These are phyloP conservation scores for Evernia prunastri DNA, from an alignment of 495 filamentous ascomycete species.

Conservation along the genomic window DNA sequence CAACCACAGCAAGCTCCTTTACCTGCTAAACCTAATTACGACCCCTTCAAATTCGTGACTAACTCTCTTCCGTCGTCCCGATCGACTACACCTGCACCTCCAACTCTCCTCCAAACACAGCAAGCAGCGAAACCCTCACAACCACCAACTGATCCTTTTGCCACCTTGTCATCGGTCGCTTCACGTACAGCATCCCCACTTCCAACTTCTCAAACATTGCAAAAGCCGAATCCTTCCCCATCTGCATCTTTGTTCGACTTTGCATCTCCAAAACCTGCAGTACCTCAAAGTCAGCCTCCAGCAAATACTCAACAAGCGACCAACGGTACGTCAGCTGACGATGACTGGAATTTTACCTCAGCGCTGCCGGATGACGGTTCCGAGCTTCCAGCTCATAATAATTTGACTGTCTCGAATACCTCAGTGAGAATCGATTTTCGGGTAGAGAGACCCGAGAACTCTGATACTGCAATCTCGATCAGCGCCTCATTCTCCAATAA, in stretches of 20 bases:
- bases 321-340: slow-evolving; percentile 43
- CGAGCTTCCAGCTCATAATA: slow-evolving; percentile 48
- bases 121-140: slow-evolving; percentile 37
- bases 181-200: slow-evolving; percentile 41
- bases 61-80: slow-evolving; percentile 42
- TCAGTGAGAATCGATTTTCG: slow-evolving; percentile 49
- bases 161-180: slow-evolving; percentile 55
- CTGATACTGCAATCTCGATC: slow-evolving; percentile 44
- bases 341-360: slow-evolving; percentile 93
- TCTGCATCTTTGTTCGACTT: slow-evolving; percentile 44
- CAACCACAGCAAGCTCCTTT: slow-evolving; percentile 35
- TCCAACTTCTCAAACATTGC: slow-evolving; percentile 26
- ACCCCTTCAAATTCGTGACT: slow-evolving; percentile 51
- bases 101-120: slow-evolving; percentile 31
- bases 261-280: slow-evolving; percentile 24
- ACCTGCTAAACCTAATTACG: slow-evolving; percentile 49
- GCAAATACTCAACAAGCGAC: slow-evolving; percentile 21
- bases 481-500: slow-evolving; percentile 71
- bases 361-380: slow-evolving; percentile 63
- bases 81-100: slow-evolving; percentile 42
- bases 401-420: slow-evolving; percentile 54
- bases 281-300: slow-evolving; percentile 18
- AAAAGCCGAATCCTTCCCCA: slow-evolving; percentile 24
- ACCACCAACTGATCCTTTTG: slow-evolving; percentile 56
- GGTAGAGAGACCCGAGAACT: slow-evolving; percentile 38